phyloP scores from a whole-genome alignment of 768 basidiomycete genomes.

The Leccinum disarticulatum region DNA sequence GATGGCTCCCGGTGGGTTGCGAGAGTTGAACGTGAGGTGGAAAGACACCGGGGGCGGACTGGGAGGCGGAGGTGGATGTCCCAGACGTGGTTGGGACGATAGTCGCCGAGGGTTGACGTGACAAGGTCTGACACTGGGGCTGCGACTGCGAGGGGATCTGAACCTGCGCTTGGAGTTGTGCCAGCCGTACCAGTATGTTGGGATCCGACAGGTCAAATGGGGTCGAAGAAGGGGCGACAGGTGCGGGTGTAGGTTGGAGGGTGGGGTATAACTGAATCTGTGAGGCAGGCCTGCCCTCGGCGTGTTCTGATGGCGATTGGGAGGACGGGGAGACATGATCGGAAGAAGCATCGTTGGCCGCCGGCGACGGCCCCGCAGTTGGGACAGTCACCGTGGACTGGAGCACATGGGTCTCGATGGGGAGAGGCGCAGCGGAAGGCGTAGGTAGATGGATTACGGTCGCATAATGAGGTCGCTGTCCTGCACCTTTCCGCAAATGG shows the following conservation, averaged over 20 bases:
- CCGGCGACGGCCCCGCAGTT: slow-evolving; percentile 11
- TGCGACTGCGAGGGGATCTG: slow-evolving; percentile 9
- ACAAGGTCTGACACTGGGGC: background rate
- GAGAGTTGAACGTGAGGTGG: slow-evolving; percentile 3
- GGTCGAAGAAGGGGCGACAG: background rate
- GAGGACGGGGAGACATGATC: slow-evolving; percentile 6
- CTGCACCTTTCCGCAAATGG: slow-evolving; percentile 40
- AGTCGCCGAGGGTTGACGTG: slow-evolving; percentile 6
- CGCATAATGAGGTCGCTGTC: slow-evolving; percentile 19
- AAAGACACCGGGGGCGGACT: background rate
- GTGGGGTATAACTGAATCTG: background rate
- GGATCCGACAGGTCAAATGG: slow-evolving; percentile 27
- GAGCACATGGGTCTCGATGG: slow-evolving; percentile 7
- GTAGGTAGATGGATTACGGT: background rate
- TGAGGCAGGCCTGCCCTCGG: slow-evolving; percentile 4
- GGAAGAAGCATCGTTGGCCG: slow-evolving; percentile 1
- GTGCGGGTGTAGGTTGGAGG: background rate
- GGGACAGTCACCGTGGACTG: slow-evolving; percentile 17
- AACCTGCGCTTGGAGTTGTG: slow-evolving; percentile 25
- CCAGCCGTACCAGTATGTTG: slow-evolving; percentile 21
- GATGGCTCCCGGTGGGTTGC: slow-evolving; percentile 9
- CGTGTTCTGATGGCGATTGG: slow-evolving; percentile 7
- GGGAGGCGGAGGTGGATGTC: background rate
- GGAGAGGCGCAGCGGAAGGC: background rate
- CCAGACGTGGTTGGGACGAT: background rate